Evolutionary conservation across 345 rosid species (phyloP), one percentile per base, ranked within the genome.

Genomic region (Firmiana major): DNA sequence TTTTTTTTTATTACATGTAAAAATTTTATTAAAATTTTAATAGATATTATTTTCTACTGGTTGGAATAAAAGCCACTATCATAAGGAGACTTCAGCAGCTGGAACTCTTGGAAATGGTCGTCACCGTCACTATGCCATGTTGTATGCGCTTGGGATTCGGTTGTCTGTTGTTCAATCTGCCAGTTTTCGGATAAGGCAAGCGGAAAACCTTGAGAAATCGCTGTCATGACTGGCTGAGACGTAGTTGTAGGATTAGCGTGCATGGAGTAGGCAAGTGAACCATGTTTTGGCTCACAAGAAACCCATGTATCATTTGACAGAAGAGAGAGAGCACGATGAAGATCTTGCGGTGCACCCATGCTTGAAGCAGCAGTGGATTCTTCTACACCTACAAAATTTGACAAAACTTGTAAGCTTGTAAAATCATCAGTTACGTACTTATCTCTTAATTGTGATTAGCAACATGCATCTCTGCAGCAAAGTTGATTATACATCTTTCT

Each of bases 241-340:
- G 78, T 70, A 77, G 16, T 76, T 34, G 81, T 55, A 55, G 78
- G 78, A 51, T 66, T 77, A 9, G 67, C n/a, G 34, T 31, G 84
- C 40, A 75, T n/a, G 45, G 88, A 73, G 81, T 79, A 86, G 73
- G 82, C 82, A 65, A 80, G 83, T 24, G 90, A 78, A 72, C 80
- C 83, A 34, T 85, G 79, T 82, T 83, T 89, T 42, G 90, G 90
- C 78, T 85, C 88, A 66, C 83, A 75, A 13, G 88, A 79, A 66
- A 82, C 87, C 86, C 88, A 84, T 51, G 95, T 77, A 74, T 85
- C 89, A 64, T 88, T 89, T 95, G 99, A 95, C 99, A 95, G 97
- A 95, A 95, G 98, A 95, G 98, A 95, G 99, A 93, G 99, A 95
- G 98, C 99, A 93, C 94, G 88, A 66, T 90, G 94, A 84, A 87